These are phyloP conservation scores for Angomonas ambiguus DNA, from an alignment of 208 protist species.

Conservation along the genomic window DNA sequence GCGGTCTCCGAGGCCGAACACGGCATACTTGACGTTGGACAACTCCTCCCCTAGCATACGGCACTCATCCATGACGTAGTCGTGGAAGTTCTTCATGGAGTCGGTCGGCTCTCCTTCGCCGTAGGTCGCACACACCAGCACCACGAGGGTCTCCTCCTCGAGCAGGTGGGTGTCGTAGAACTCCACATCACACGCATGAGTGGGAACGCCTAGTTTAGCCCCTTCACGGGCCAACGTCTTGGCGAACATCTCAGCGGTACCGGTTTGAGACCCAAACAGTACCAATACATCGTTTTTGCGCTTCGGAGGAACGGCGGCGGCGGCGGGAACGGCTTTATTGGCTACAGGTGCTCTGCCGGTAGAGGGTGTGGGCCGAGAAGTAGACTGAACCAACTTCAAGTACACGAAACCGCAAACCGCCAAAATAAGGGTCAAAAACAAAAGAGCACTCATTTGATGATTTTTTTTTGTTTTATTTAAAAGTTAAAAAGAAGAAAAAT, in stretches of 20 bases:
- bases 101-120: conserved; percentile 91
- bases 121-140: conserved; percentile 86
- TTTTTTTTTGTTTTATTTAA: neutral
- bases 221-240: conserved; percentile 77
- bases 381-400: conserved; percentile 27
- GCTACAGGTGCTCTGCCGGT: neutral
- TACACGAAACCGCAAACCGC: conserved; percentile 48
- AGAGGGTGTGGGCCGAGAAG: neutral
- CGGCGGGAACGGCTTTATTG: neutral
- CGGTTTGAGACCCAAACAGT: conserved; percentile 86
- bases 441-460: conserved; percentile 21
- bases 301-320: neutral
- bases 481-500: neutral
- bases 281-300: conserved; percentile 55
- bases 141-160: conserved; percentile 59
- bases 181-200: conserved; percentile 56
- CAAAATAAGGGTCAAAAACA: conserved; percentile 33
- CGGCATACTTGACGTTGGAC: conserved; percentile 68
- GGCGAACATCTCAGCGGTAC: conserved; percentile 88
- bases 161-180: conserved; percentile 57
- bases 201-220: conserved; percentile 56
- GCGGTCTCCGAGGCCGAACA: conserved; percentile 88
- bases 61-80: conserved; percentile 75
- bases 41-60: conserved; percentile 59
- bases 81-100: conserved; percentile 84